phyloP scores from a whole-genome alignment of 306 rosid species.

The Abrus precatorius region DNA sequence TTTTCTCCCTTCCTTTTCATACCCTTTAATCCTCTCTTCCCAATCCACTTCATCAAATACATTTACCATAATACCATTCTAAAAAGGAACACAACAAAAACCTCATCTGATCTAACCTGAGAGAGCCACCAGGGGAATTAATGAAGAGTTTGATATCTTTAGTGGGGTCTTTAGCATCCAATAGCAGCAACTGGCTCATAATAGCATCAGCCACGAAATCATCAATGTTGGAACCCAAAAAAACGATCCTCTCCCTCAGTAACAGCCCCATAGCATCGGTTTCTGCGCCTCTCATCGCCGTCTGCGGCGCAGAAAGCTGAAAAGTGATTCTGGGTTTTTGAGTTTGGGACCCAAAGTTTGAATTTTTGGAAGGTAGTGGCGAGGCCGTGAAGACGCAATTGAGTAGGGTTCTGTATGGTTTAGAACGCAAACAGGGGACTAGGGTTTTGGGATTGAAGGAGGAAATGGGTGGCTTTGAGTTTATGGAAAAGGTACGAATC shows the following conservation, averaged over 20 bases:
- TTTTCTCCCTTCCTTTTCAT: background rate
- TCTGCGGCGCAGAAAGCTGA: slow-evolving; percentile 63
- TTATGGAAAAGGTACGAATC: slow-evolving; percentile 51
- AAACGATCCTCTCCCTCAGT: slow-evolving; percentile 92
- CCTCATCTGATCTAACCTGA: slow-evolving; percentile 62
- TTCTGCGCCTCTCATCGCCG: slow-evolving; percentile 78
- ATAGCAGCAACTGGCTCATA: slow-evolving; percentile 80
- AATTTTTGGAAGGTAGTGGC: slow-evolving; percentile 43
- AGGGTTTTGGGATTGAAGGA: slow-evolving; percentile 47
- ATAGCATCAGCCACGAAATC: slow-evolving; percentile 94
- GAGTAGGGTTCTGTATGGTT: slow-evolving; percentile 43
- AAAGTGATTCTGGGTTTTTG: slow-evolving; percentile 43
- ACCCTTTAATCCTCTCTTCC: background rate
- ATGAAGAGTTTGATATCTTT: slow-evolving; percentile 90
- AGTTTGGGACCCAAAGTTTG: slow-evolving; percentile 36
- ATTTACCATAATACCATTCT: background rate
- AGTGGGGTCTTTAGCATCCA: slow-evolving; percentile 87
- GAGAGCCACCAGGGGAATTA: slow-evolving; percentile 90
- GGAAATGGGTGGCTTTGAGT: slow-evolving; percentile 45
- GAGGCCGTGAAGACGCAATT: slow-evolving; percentile 30
- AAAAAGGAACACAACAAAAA: background rate
- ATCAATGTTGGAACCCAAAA: slow-evolving; percentile 80
- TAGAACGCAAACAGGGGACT: slow-evolving; percentile 19
- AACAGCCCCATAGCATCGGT: slow-evolving; percentile 85
- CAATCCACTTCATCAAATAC: slow-evolving; percentile 10